Evolutionary conservation across 2,329 filamentous ascomycete species (phyloP).

Genomic region (Arthrobotrys musiformis): DNA sequence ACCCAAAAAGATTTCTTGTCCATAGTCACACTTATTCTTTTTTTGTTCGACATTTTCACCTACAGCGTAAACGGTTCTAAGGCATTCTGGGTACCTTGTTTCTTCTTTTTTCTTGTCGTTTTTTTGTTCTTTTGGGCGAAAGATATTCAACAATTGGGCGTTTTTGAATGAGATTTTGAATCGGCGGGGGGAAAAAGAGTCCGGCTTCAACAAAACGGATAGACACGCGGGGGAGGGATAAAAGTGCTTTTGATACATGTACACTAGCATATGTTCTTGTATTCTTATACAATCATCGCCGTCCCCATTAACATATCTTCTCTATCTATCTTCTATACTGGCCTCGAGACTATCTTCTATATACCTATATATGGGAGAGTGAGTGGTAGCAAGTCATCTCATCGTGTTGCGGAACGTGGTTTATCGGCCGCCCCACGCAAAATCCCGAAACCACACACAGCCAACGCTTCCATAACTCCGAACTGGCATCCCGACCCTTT

Average conservation of each 20-base stretch:
- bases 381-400: slow-evolving; percentile 12
- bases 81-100: slow-evolving; percentile 3
- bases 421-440: slow-evolving; percentile 33
- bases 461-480: slow-evolving; percentile 45
- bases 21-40: slow-evolving; percentile 3
- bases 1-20: slow-evolving; percentile 4
- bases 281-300: background rate
- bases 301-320: background rate
- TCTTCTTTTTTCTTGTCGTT: background rate
- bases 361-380: no score
- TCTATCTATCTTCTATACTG: background rate
- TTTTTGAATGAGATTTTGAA: slow-evolving; percentile 14
- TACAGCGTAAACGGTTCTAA: background rate
- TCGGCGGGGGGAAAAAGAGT: background rate
- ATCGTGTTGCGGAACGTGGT: slow-evolving; percentile 45
- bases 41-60: background rate
- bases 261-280: slow-evolving; percentile 21
- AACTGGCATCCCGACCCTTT: slow-evolving; percentile 18
- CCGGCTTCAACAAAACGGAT: slow-evolving; percentile 55
- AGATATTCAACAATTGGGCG: slow-evolving; percentile 47
- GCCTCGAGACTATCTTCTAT: no score
- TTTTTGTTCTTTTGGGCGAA: background rate
- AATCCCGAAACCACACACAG: slow-evolving; percentile 39
- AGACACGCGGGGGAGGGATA: background rate
- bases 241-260: slow-evolving; percentile 23